Evolutionary conservation across 495 filamentous ascomycete genomes (phyloP).

Genomic region (Penicillium robsamsonii): DNA sequence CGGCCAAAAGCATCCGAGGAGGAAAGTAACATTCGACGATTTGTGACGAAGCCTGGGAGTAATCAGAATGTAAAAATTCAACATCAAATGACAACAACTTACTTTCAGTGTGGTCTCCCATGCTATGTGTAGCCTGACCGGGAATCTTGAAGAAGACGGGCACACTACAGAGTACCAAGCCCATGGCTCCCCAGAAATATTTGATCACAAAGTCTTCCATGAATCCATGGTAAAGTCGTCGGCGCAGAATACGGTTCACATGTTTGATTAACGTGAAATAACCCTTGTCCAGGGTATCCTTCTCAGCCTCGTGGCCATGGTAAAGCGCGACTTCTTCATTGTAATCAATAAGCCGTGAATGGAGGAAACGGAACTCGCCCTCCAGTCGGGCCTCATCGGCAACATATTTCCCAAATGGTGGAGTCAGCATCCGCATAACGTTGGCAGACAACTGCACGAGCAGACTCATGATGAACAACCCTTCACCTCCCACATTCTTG

Average conservation of each 20-base stretch:
- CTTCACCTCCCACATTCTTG: conserved; percentile 89
- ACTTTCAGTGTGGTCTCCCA: conserved; percentile 91
- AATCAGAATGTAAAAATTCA: conserved; percentile 6
- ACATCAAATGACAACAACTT: conserved; percentile 22
- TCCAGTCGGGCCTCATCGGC: conserved; percentile 93
- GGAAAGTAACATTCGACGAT: conserved; percentile 82
- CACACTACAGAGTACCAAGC: conserved; percentile 89
- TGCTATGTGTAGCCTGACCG: conserved; percentile 64
- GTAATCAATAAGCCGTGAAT: conserved; percentile 91
- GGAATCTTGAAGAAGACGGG: conserved; percentile 95
- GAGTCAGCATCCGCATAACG: conserved; percentile 90
- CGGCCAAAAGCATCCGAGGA: conserved; percentile 95
- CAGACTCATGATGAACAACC: conserved; percentile 88
- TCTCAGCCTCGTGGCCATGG: conserved; percentile 90
- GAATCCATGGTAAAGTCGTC: conserved; percentile 89
- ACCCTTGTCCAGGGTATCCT: conserved; percentile 94
- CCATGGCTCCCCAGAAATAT: conserved; percentile 97
- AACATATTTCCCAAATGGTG: conserved; percentile 98
- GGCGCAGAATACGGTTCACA: conserved; percentile 89
- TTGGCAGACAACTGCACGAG: conserved; percentile 89
- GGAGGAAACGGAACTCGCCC: conserved; percentile 94
- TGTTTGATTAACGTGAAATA: conserved; percentile 99
- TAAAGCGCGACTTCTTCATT: conserved; percentile 94
- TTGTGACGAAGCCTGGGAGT: conserved; percentile 76
- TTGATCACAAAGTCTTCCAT: conserved; percentile 99